Conservation (phyloP, 148 eudicot species). For the Dianthus caryophyllus region DNA sequence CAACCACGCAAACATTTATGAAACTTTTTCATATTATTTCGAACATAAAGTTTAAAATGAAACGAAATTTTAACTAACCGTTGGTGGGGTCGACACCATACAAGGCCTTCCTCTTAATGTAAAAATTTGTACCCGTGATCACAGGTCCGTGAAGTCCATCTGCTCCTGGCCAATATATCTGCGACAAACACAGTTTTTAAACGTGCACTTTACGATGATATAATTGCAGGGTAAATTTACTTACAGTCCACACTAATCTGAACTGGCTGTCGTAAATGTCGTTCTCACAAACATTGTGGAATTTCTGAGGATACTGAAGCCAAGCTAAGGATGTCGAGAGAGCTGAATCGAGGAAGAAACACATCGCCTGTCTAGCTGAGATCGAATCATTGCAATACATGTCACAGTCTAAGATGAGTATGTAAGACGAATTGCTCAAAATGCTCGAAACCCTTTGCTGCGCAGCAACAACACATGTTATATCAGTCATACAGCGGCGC, state of each 20-base stretch:
- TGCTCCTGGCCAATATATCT: constrained; percentile 38
- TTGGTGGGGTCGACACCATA: constrained; percentile 24
- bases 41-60: neutral
- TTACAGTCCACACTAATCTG: constrained; percentile 10
- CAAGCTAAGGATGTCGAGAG: constrained; percentile 43
- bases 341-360: constrained; percentile 57
- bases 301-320: constrained; percentile 66
- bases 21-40: neutral
- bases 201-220: no score
- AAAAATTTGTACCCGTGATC: constrained; percentile 53
- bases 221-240: neutral
- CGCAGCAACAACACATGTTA: neutral
- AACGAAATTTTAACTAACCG: neutral
- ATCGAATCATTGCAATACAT: constrained; percentile 63
- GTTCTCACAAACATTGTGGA: constrained; percentile 33
- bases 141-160: constrained; percentile 62
- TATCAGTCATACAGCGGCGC: neutral
- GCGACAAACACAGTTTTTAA: neutral
- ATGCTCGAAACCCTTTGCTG: constrained; percentile 64
- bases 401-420: constrained; percentile 63
- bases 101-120: constrained; percentile 52
- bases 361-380: constrained; percentile 78
- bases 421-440: constrained; percentile 58
- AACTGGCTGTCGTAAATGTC: constrained; percentile 41
- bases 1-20: neutral